Evolutionary conservation across 2,329 filamentous ascomycete genomes (phyloP).

Genomic region (Aspergillus tamarii): DNA sequence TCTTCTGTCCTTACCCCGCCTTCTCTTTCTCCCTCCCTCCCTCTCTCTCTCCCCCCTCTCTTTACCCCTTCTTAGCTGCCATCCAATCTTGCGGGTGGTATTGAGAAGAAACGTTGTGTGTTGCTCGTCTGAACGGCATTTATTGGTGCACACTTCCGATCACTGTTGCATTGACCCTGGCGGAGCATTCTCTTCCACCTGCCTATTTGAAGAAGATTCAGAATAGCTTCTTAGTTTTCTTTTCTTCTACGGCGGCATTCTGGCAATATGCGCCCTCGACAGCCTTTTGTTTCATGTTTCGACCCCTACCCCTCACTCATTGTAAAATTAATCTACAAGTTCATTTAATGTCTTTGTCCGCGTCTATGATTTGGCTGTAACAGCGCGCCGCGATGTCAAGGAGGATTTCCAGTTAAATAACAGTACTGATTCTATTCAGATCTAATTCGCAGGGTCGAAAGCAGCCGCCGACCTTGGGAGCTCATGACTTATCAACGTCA

Average conservation of each 20-base stretch:
- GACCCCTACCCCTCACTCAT: not conserved
- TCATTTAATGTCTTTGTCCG: not conserved
- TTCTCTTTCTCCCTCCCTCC: not conserved
- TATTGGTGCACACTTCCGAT: not conserved
- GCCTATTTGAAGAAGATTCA: not conserved
- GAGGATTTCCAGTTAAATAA: too few species aligned
- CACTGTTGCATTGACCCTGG: not conserved
- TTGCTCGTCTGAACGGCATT: not conserved
- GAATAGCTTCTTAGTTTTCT: not conserved
- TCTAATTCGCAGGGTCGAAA: conserved; percentile 26
- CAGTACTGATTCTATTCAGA: conserved; percentile 24
- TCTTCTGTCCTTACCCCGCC: not conserved
- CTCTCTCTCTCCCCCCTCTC: too few species aligned
- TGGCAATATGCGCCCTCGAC: not conserved
- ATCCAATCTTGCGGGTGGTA: not conserved
- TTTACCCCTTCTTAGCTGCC: not conserved
- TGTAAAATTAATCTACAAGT: not conserved
- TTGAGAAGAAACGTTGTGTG: not conserved
- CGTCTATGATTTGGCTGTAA: not conserved
- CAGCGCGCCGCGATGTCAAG: not conserved
- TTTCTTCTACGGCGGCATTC: not conserved
- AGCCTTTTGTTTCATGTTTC: not conserved
- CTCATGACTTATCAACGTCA: conserved; percentile 33
- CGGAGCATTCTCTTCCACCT: not conserved
- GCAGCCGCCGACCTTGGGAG: conserved; percentile 18